Base-by-base conservation (phyloP, 1,284 basidiomycete species). In the Singerocomus inundabilis region DNA sequence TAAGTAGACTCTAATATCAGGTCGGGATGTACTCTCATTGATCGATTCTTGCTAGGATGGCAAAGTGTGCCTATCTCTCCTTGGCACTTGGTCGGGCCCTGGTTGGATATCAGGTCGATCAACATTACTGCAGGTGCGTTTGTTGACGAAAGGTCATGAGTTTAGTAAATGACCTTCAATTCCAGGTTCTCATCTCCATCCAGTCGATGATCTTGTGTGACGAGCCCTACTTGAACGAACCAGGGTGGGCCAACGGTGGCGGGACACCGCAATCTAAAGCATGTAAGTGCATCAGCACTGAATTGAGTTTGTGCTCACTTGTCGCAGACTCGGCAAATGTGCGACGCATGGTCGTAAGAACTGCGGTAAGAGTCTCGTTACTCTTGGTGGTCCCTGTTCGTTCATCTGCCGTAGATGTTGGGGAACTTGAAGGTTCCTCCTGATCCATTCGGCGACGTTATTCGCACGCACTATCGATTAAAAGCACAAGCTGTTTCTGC, bases 131-230 rank as follows among this genome's bases (percentile, higher is more conserved):
- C 90, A 92, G 72, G 88, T 84, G 50, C 37, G 65, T 53, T 38
- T 36, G 11, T 30, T 32, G 6, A 48, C 36, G 33, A n/a, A 32
- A 16, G 18, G 18, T 33, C 29, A 10, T 15, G n/a, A 16, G 15
- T 24, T 16, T 43, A 16, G 45, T 36, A 51, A 16, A 57, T 45
- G n/a, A 30, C 5, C 43, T 43, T 11, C 42, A 10, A 38, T n/a
- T 59, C 10, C 56, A 90, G 84, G 89, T 92, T 28, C 75, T 93
- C 37, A 88, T 96, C 38, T 94, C 91, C n/a, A 93, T 95, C 38
- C 93, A 95, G 71, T 91, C 89, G 6, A 89, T 96, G 85, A 94
- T 95, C 56, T 72, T 94, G 21, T 91, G 88, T 54, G 90, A 93
- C 11, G 91, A 94, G 58, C 91, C 92, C 6, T 92, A 91, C 63